Evolutionary conservation across 495 filamentous ascomycete genomes (phyloP).

Genomic region (Hyaloscypha variabilis): DNA sequence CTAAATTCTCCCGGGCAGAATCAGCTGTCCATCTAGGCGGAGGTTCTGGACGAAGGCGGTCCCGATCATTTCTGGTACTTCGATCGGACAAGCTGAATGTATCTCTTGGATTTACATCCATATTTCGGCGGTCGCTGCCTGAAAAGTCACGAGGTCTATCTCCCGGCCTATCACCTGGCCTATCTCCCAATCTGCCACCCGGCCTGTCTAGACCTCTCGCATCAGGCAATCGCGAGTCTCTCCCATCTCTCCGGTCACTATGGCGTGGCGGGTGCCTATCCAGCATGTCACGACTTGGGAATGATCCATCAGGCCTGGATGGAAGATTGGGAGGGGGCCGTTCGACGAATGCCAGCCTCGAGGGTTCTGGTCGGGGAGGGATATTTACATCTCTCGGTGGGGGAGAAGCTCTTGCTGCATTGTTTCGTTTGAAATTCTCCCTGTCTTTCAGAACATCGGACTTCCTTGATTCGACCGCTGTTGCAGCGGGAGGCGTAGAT

Average conservation of each 20-base stretch:
- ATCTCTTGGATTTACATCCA: slow-evolving; percentile 32
- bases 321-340: slow-evolving; percentile 23
- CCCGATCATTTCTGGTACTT: slow-evolving; percentile 16
- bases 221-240: slow-evolving; percentile 34
- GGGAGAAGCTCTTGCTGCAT: slow-evolving; percentile 37
- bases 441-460: slow-evolving; percentile 35
- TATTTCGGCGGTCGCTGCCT: slow-evolving; percentile 28
- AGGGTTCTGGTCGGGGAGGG: slow-evolving; percentile 31
- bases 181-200: neutral
- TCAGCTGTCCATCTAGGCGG: slow-evolving; percentile 30
- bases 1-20: slow-evolving; percentile 28
- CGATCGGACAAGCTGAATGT: slow-evolving; percentile 33
- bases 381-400: slow-evolving; percentile 33
- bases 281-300: slow-evolving; percentile 30
- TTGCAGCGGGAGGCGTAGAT: slow-evolving; percentile 26
- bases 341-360: slow-evolving; percentile 24
- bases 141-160: slow-evolving; percentile 35
- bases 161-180: slow-evolving; percentile 31
- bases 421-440: slow-evolving; percentile 37
- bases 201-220: slow-evolving; percentile 28
- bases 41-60: slow-evolving; percentile 26
- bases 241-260: slow-evolving; percentile 33
- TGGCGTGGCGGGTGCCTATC: slow-evolving; percentile 31
- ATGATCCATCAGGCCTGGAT: slow-evolving; percentile 30
- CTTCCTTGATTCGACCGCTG: slow-evolving; percentile 37